Evolutionary conservation across 2,329 filamentous ascomycete species (phyloP), one percentile per base, ranked within the genome.

Genomic region (Macroventuria anomochaeta): DNA sequence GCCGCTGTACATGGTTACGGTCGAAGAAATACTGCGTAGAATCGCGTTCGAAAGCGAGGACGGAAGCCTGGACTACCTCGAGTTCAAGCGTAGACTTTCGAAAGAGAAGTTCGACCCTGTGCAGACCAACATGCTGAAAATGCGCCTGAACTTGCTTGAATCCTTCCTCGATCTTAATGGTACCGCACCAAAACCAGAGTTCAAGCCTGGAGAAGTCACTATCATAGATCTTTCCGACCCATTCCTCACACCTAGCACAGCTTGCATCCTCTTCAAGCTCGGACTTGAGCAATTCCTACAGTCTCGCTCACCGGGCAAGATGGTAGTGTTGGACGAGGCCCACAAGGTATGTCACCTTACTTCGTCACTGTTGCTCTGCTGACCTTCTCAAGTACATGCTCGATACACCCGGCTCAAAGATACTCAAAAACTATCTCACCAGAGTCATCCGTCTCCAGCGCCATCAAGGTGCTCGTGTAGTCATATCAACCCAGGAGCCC

Each of bases 401-500:
- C 11, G 46, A 80, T 11, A 76, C 78, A 0, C 81, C 81, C 0
- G 70, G 78, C 0, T 85, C 87, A 33, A 82, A 83, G 1, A 69
- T 75, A 2, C 76, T 93, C 23, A 91, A 88, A 0, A 79, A 88
- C 5, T 79, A 79, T 0, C 76, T 93, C 0, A 76, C 90, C 0
- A 77, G 79, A 0, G 82, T 83, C 0, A 88, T 93, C 59, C 83
- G 89, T 0, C 78, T 88, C 15, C 89, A 93, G 70, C 85, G 89
- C 0, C 90, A 93, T 65, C 73, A 86, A 0, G 89, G 81, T 0
- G 80, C 83, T 0, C 81, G 89, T 0, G 79, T 92, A 4, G 68
- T 93, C 34, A 86, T 93, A 26, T 86, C 88, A 0, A 93, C 89
- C 0, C 89, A 95, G 66, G 90, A 93, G 63, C 90, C 89, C 0